Conservation (phyloP, 1,284 basidiomycete species). For the Marasmius oreades region DNA sequence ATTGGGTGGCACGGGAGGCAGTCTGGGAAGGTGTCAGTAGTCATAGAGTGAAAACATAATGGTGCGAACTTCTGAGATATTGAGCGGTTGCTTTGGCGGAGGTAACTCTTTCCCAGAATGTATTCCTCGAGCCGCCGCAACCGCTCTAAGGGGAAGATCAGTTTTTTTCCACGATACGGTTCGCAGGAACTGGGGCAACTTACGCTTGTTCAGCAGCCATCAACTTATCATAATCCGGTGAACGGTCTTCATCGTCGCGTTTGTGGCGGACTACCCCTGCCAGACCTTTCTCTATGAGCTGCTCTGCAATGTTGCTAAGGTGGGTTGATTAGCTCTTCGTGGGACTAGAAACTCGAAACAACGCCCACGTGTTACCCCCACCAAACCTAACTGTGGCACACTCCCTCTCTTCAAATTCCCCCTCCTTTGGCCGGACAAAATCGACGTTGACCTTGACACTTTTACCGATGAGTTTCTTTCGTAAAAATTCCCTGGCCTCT, state of each 20-base stretch:
- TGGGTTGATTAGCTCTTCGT: slow-evolving; percentile 3
- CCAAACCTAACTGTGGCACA: slow-evolving; percentile 33
- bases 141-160: slow-evolving; percentile 49
- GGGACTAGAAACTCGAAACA: background rate
- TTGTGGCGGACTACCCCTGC: slow-evolving; percentile 90
- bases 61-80: slow-evolving; percentile 76
- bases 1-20: slow-evolving; percentile 73
- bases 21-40: slow-evolving; percentile 40
- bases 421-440: slow-evolving; percentile 89
- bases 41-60: background rate
- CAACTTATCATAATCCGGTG: slow-evolving; percentile 91
- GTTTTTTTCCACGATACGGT: too few relatives aligned
- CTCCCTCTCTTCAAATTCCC: slow-evolving; percentile 90
- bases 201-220: slow-evolving; percentile 92
- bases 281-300: slow-evolving; percentile 90
- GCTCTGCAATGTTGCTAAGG: slow-evolving; percentile 85
- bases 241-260: slow-evolving; percentile 93
- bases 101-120: slow-evolving; percentile 90
- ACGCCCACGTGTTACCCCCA: slow-evolving; percentile 62
- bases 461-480: slow-evolving; percentile 91
- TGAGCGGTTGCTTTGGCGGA: slow-evolving; percentile 68
- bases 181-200: slow-evolving; percentile 26
- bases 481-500: slow-evolving; percentile 89
- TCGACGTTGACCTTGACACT: slow-evolving; percentile 81
- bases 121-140: slow-evolving; percentile 78